Evolutionary conservation across 257 asterid species (phyloP).

Genomic region (Nicotiana undulata): DNA sequence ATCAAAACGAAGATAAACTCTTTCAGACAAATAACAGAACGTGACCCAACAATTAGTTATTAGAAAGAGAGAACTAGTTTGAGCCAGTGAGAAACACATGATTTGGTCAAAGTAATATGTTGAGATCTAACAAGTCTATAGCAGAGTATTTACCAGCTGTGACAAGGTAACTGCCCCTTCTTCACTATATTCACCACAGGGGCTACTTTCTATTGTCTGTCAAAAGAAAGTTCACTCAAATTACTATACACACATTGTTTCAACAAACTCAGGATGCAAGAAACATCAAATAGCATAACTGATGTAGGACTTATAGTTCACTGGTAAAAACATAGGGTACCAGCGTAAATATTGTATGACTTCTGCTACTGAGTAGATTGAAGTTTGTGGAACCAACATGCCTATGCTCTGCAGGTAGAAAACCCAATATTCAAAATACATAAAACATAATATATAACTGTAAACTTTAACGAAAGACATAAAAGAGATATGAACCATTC

Average conservation of each 20-base stretch:
- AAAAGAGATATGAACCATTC: not conserved
- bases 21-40: not conserved
- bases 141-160: conserved; percentile 55
- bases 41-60: not conserved
- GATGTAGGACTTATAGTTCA: not conserved
- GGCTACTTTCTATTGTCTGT: conserved; percentile 98
- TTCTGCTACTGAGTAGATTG: conserved; percentile 98
- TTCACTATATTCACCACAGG: conserved; percentile 77
- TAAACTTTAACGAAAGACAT: not conserved
- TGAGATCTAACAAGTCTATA: conserved; percentile 6
- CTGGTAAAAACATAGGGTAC: conserved; percentile 30
- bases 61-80: not conserved
- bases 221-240: conserved; percentile 18
- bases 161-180: conserved; percentile 95
- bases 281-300: not conserved
- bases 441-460: conserved; percentile 14
- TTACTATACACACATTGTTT: not conserved
- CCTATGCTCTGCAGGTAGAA: conserved; percentile 79
- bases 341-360: conserved; percentile 99
- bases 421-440: conserved; percentile 1
- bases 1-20: not conserved
- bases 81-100: not conserved
- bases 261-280: not conserved
- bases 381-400: conserved; percentile 99
- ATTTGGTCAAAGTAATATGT: not conserved